Evolutionary conservation across 2,329 filamentous ascomycete genomes (phyloP), one percentile per base, ranked within the genome.

Genomic region (Dothistroma pini): DNA sequence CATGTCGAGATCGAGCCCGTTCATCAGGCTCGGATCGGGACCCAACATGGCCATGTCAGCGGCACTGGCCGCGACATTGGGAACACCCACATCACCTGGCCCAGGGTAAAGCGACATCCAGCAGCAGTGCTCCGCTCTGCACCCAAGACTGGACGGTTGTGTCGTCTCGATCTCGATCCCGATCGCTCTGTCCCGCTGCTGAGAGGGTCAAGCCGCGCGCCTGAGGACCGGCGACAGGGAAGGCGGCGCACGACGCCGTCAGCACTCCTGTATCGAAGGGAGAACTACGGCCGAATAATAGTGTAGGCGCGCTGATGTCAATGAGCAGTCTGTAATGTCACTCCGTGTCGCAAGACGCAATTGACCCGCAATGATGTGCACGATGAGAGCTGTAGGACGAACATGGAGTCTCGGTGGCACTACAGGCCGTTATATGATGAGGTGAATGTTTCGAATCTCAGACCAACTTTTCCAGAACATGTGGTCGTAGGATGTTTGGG

Each of bases 1-100:
- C 69, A 78, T 76, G 64, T 79, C 76, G 61, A 80, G 73, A 68
- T 81, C 77, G 57, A 80, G 69, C 57, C 73, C 74, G 61, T 75
- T 75, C 70, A 78, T 72, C 61, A 79, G 66, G 63, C 71, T 69
- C 54, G 71, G 65, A 61, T 73, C 64, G 34, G 44, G 49, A 31
- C 52, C 57, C 54, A 62, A 57, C 55, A 63, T 60, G 35, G 56
- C 65, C 64, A 66, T 64, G 56, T 65, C 58, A 31, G 61, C 60
- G 55, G 63, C 62, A 52, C 44, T 56, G 49, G 56, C 59, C 53
- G 63, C 63, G 61, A 66, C 62, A 44, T 52, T 58, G 52, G 50
- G 47, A 21, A 56, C 50, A 50, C 56, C 62, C 47, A 52, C 52
- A 61, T 66, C 50, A 57, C 59, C 53, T 55, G 21, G 44, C 21